phyloP scores from a whole-genome alignment of 805 yeast species.

The Candida maesae region DNA sequence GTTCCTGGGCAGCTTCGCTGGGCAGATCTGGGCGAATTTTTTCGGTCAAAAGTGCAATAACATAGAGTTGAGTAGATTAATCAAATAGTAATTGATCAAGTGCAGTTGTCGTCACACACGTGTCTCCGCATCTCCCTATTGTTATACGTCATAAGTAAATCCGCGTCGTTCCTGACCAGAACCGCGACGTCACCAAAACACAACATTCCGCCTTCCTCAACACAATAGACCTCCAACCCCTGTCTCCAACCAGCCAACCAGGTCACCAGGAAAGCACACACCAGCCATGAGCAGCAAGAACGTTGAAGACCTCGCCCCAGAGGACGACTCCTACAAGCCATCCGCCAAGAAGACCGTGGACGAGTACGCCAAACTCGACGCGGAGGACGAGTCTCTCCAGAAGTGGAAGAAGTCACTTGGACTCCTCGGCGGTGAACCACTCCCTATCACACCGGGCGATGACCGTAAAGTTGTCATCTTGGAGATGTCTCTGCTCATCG shows the following conservation, averaged over 20 bases:
- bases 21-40: too few species aligned
- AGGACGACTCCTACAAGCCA: constrained; percentile 52
- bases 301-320: constrained; percentile 57
- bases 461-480: constrained; percentile 73
- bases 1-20: too few species aligned
- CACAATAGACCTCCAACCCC: not conserved
- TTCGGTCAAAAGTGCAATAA: too few species aligned
- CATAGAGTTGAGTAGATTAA: too few species aligned
- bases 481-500: constrained; percentile 67
- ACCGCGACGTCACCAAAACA: not conserved
- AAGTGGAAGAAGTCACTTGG: constrained; percentile 93
- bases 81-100: too few species aligned
- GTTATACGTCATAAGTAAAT: too few species aligned
- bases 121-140: too few species aligned
- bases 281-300: constrained; percentile 11
- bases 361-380: constrained; percentile 80
- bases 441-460: constrained; percentile 65
- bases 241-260: not conserved
- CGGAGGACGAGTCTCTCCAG: constrained; percentile 83
- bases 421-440: constrained; percentile 51
- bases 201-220: not conserved
- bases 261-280: too few species aligned
- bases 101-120: too few species aligned
- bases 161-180: too few species aligned
- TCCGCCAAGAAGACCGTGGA: constrained; percentile 69